Evolutionary conservation across 768 basidiomycete species (phyloP).

Genomic region (Pleurotus platypus): DNA sequence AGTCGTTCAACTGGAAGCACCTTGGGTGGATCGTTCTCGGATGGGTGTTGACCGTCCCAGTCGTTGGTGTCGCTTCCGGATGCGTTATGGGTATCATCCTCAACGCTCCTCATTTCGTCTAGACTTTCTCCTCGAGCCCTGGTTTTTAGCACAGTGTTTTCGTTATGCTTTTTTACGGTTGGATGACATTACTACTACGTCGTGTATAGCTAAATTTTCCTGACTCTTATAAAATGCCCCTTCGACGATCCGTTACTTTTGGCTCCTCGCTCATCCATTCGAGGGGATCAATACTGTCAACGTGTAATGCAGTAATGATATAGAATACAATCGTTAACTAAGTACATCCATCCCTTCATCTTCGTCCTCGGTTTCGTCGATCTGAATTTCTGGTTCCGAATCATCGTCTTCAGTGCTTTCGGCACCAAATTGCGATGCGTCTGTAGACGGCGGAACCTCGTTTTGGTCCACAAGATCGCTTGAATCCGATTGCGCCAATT

Average conservation of each 20-base stretch:
- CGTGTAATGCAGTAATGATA: no score
- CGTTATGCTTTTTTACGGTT: no score
- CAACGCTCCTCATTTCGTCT: slow-evolving; percentile 22
- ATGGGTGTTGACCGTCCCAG: slow-evolving; percentile 24
- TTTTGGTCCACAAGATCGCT: background rate
- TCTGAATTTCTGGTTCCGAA: background rate
- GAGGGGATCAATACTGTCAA: no score
- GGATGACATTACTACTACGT: no score
- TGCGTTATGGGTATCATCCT: slow-evolving; percentile 23
- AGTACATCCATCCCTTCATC: background rate
- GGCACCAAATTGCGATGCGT: background rate
- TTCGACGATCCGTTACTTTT: no score
- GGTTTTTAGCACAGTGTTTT: no score
- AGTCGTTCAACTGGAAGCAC: slow-evolving; percentile 24
- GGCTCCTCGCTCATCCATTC: no score
- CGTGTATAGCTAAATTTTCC: no score
- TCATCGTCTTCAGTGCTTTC: background rate
- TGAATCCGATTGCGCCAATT: background rate
- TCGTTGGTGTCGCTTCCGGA: slow-evolving; percentile 18
- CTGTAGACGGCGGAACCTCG: background rate
- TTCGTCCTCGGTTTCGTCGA: background rate
- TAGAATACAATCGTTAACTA: no score
- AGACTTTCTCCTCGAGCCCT: background rate
- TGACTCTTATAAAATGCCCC: no score
- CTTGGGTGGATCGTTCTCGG: slow-evolving; percentile 24